phyloP scores from a whole-genome alignment of 163 green algal species.

The Chloromonas sp. region DNA sequence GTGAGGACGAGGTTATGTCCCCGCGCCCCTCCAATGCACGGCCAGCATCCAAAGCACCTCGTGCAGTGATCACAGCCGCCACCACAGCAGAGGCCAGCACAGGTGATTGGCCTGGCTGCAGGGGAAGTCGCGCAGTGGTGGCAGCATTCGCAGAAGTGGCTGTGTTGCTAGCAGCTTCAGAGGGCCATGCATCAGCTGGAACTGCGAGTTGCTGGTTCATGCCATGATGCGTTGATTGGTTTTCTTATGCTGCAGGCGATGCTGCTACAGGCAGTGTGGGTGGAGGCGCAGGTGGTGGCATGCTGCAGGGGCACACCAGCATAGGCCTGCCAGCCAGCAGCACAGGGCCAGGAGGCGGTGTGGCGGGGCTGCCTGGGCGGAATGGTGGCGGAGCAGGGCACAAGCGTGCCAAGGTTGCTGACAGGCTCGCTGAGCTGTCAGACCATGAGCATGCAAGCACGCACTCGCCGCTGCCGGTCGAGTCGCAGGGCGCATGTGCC shows the following conservation, averaged over 20 bases:
- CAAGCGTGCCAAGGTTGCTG: too few relatives aligned
- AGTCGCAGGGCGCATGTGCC: neutral
- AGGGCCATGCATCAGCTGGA: neutral
- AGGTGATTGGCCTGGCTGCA: too few relatives aligned
- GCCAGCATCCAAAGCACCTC: neutral
- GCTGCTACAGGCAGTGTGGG: neutral
- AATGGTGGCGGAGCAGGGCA: too few relatives aligned
- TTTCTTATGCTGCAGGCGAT: too few relatives aligned
- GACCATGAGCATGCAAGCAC: too few relatives aligned
- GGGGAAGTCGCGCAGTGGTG: too few relatives aligned
- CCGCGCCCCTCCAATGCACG: neutral
- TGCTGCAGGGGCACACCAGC: too few relatives aligned
- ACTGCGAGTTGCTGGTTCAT: neutral
- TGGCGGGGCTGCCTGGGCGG: too few relatives aligned
- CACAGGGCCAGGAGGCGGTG: too few relatives aligned
- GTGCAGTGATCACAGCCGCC: neutral
- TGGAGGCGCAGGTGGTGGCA: neutral
- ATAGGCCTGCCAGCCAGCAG: too few relatives aligned
- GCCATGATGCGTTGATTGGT: neutral
- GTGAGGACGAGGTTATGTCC: neutral
- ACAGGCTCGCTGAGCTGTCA: too few relatives aligned
- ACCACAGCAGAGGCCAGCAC: neutral
- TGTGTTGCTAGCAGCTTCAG: neutral
- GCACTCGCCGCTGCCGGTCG: too few relatives aligned
- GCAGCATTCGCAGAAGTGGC: neutral